Conservation (phyloP, 2,329 filamentous ascomycete species). For the Penicillium sp. region DNA sequence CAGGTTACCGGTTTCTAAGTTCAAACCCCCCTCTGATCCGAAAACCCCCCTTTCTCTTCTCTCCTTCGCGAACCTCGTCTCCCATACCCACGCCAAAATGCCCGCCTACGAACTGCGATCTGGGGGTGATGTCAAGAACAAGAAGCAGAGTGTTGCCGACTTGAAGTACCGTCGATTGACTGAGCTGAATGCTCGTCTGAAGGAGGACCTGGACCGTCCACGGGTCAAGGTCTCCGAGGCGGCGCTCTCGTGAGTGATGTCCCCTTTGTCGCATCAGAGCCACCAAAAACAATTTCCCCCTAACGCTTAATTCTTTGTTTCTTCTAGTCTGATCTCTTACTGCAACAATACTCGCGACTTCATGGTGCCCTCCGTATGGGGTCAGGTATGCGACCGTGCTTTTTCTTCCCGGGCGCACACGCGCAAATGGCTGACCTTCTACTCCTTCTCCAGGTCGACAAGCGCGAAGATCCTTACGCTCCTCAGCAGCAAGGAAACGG, state of each 20-base stretch:
- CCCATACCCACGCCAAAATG: slow-evolving; percentile 44
- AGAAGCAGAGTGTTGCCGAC: slow-evolving; percentile 99
- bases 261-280: slow-evolving; percentile 8
- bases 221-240: slow-evolving; percentile 95
- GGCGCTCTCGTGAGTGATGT: slow-evolving; percentile 68
- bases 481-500: slow-evolving; percentile 80
- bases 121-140: slow-evolving; percentile 72
- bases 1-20: background rate
- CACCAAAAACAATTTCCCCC: background rate
- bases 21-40: slow-evolving; percentile 1
- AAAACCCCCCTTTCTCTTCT: slow-evolving; percentile 18
- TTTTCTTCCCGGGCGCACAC: slow-evolving; percentile 5
- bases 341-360: slow-evolving; percentile 98
- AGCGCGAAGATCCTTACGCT: slow-evolving; percentile 96
- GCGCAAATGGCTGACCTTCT: slow-evolving; percentile 16
- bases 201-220: slow-evolving; percentile 93
- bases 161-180: slow-evolving; percentile 94
- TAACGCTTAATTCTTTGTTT: slow-evolving; percentile 6
- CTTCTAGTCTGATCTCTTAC: slow-evolving; percentile 85
- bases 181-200: slow-evolving; percentile 92
- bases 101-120: slow-evolving; percentile 66
- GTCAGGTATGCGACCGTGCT: slow-evolving; percentile 55
- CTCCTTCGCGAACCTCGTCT: background rate
- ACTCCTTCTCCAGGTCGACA: slow-evolving; percentile 64
- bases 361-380: slow-evolving; percentile 98